Base-by-base conservation (phyloP, 2,329 filamentous ascomycete genomes). In the Colletotrichum spinosum region DNA sequence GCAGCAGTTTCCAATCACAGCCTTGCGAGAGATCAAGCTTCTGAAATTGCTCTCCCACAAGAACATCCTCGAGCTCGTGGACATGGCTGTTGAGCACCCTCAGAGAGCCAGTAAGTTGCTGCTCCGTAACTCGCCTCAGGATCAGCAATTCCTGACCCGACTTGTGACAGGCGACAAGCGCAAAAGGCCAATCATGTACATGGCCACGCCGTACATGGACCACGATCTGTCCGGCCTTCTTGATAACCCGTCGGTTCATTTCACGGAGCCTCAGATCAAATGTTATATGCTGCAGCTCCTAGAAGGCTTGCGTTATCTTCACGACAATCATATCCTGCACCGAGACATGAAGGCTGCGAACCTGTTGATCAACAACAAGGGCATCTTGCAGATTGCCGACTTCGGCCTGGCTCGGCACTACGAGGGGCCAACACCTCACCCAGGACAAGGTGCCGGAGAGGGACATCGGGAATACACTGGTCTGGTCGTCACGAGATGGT, bases 321-420 rank as follows among this genome's bases (percentile, higher is more conserved):
- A 99, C 81, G 92, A 94, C 68, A 93, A 86, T 74, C 87, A 91
- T 72, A 98, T 99, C 69, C 83, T 99, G 33, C 96, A 99, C 76
- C 90, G 96, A 75, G 96, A 99, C 74, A 98, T 99, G 94, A 99
- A 99, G 81, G 96, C 96, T 2, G 96, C 96, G 73, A 99, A 99
- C 75, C 85, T 99, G 38, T 87, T 99, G 65, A 99, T 99, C 79
- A 97, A 92, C 80, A 98, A 99, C 78, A 86, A 89, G 60, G 96
- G 96, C 25, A 90, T 97, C 60, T 86, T 99, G 10, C 95, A 98
- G 77, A 98, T 99, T 78, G 96, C 94, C 46, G 96, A 99, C 81
- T 99, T 99, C 72, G 96, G 96, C 71, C 86, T 99, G 39, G 96
- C 96, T 8, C 87, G 96, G 72, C 92, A 97, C 72, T 99, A 97